Conservation (phyloP, 2,329 filamentous ascomycete genomes). For the Epichloe scottii region DNA sequence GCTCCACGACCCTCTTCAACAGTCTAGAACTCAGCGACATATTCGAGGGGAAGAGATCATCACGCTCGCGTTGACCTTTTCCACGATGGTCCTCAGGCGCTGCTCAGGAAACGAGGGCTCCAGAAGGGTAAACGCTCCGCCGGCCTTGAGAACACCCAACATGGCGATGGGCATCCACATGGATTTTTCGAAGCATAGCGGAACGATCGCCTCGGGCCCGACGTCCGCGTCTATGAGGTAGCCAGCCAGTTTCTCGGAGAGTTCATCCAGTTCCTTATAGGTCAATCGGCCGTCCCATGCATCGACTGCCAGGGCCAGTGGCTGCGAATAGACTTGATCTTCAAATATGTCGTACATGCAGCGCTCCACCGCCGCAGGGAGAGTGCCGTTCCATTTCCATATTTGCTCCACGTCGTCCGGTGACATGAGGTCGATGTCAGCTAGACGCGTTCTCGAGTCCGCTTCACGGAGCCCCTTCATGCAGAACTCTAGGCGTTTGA, state of each 20-base stretch:
- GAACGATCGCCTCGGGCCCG: background rate
- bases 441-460: no score
- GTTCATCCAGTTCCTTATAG: slow-evolving; percentile 15
- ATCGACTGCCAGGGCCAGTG: no score
- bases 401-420: background rate
- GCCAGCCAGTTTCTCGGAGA: slow-evolving; percentile 10
- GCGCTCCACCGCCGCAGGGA: background rate
- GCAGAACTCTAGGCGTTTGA: no score
- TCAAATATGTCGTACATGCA: background rate
- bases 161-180: slow-evolving; percentile 4
- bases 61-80: no score
- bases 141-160: slow-evolving; percentile 1
- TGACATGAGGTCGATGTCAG: no score
- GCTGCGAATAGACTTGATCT: no score
- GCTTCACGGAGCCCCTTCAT: no score
- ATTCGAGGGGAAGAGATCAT: background rate
- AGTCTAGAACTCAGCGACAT: slow-evolving; percentile 7
- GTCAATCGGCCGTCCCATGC: slow-evolving; percentile 27
- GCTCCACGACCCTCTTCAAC: slow-evolving; percentile 1
- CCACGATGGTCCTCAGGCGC: no score
- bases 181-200: slow-evolving; percentile 6
- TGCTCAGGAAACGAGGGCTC: no score
- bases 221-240: slow-evolving; percentile 2
- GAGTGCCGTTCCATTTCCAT: background rate
- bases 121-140: background rate